Conservation (phyloP, 352 stramenopile genomes). For the Globisporangium takayamanum region DNA sequence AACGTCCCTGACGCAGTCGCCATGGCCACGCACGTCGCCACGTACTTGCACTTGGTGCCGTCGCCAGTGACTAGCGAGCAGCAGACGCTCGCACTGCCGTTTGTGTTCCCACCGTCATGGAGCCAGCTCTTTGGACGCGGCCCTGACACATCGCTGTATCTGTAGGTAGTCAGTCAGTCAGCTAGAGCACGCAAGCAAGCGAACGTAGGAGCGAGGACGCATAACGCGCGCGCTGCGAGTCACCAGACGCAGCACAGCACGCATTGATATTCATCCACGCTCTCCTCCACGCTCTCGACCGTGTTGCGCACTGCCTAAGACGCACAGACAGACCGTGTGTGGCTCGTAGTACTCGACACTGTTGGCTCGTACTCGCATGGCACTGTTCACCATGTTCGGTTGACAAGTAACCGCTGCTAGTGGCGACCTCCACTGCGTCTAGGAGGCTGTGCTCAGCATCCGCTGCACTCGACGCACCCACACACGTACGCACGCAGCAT, state of each 20-base stretch:
- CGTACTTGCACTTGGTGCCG: slow-evolving; percentile 27
- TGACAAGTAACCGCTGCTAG: no score
- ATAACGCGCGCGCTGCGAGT: neutral
- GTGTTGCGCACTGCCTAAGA: no score
- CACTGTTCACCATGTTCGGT: no score
- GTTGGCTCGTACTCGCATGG: no score
- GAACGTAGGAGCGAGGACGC: no score
- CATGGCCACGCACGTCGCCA: slow-evolving; percentile 44
- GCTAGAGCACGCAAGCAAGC: neutral
- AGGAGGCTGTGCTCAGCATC: no score
- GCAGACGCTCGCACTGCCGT: slow-evolving; percentile 16
- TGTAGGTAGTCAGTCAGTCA: slow-evolving; percentile 21
- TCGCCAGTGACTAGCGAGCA: neutral
- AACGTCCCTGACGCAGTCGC: slow-evolving; percentile 67
- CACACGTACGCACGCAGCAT: neutral
- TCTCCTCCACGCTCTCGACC: no score
- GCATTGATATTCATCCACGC: no score
- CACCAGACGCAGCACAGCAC: neutral
- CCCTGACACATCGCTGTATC: slow-evolving; percentile 46
- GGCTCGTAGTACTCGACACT: no score
- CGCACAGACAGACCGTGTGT: no score
- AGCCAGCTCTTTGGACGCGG: slow-evolving; percentile 57
- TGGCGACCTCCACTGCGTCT: no score
- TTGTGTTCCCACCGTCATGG: slow-evolving; percentile 55
- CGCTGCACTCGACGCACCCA: no score